These are phyloP conservation scores for Cutaneotrichosporon sp. DNA, from an alignment of 1,284 basidiomycete genomes.

Conservation along the genomic window DNA sequence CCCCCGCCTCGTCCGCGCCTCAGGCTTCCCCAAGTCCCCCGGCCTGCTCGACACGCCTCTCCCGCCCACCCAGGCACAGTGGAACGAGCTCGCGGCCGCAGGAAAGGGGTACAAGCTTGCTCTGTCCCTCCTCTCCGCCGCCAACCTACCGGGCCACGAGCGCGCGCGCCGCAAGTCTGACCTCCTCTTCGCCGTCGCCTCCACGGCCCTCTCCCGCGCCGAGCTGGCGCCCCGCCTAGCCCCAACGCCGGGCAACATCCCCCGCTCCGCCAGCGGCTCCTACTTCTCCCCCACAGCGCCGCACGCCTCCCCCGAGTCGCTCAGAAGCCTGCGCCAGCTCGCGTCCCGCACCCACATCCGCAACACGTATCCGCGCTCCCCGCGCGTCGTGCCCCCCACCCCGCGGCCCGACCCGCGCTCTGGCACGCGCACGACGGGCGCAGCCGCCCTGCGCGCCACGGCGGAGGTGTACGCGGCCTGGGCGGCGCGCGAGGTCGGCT, in stretches of 20 bases:
- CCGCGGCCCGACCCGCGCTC: constrained; percentile 1
- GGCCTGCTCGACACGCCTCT: not conserved
- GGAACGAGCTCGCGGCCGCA: constrained; percentile 42
- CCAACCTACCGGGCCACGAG: constrained; percentile 32
- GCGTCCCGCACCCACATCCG: not conserved
- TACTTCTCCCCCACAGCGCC: constrained; percentile 20
- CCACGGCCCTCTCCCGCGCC: constrained; percentile 43
- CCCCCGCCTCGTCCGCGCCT: not conserved
- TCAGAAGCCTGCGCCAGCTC: not conserved
- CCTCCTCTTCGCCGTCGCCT: constrained; percentile 42
- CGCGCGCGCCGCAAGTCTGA: constrained; percentile 43
- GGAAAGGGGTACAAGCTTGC: constrained; percentile 50
- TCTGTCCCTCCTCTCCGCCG: constrained; percentile 38
- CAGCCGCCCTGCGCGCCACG: constrained; percentile 43
- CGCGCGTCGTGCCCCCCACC: constrained; percentile 12
- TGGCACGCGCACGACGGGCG: constrained; percentile 26
- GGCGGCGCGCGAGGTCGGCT: constrained; percentile 54
- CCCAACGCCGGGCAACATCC: constrained; percentile 8
- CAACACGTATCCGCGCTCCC: not conserved
- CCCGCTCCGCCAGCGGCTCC: constrained; percentile 2
- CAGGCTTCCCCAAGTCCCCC: not conserved
- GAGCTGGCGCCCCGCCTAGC: constrained; percentile 30
- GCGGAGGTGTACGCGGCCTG: constrained; percentile 53
- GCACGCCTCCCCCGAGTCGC: constrained; percentile 6
- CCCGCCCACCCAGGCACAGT: constrained; percentile 12